Evolutionary conservation across 2,329 filamentous ascomycete genomes (phyloP), one percentile per base, ranked within the genome.

Genomic region (Alternaria viburni): DNA sequence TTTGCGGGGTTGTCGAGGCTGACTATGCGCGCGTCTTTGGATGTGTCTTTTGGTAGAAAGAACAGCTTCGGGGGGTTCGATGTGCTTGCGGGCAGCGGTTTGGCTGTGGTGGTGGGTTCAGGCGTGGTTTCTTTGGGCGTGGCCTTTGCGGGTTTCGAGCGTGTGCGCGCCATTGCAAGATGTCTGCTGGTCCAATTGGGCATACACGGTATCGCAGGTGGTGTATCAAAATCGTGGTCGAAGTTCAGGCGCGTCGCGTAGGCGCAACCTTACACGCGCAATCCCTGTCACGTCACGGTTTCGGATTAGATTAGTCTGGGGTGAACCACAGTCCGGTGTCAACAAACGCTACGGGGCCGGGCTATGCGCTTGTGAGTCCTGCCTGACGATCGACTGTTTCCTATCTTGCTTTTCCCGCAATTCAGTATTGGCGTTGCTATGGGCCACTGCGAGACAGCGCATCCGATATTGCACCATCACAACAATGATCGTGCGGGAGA

Each of bases 1-100:
- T 83, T 86, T 41, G 83, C 82, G 8, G 88, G 88, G 62, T 88
- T 83, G 5, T 85, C 81, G 11, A 90, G 77, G 6, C 83, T 85
- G 61, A 88, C 73, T 50, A 90, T 85, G 57, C 87, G 83, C 45
- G 87, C 83, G 64, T 86, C 81, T 55, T 79, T 72, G 13, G 86
- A 87, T 4, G 82, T 78, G 45, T 83, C 75, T 62, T 83, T 83
- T 3, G 88, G 88, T 1, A 90, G 78, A 13, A 90, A 82, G 69
- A 90, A 87, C 9, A 88, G 80, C 66, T 85, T 87, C 4, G 83
- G 83, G 12, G 83, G 83, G 62, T 82, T 81, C 2, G 73, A 57
- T 47, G 77, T 79, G 65, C 74, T 77, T 25, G 78, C 64, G 13
- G 77, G 76, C 4, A 84, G 75, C 21, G 73, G 62, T 61, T 73